Conservation (phyloP, 352 stramenopile genomes). For the Peronosclerospora sorghi region DNA sequence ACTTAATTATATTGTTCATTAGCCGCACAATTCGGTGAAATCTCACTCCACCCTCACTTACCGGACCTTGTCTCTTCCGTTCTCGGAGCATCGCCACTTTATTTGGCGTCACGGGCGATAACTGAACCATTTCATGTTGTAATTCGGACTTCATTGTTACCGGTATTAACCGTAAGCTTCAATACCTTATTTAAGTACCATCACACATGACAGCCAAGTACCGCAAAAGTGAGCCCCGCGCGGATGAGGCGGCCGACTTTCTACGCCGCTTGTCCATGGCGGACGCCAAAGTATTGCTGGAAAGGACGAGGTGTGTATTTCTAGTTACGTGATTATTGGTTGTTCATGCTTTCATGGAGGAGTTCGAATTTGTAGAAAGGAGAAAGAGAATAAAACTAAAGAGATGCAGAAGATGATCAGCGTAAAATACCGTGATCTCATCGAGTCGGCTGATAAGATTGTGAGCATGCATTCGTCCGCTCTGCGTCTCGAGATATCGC, state of each 20-base stretch:
- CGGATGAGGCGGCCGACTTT: conserved; percentile 39
- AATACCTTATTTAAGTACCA: too few relatives aligned
- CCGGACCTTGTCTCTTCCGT: background rate
- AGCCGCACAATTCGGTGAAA: too few relatives aligned
- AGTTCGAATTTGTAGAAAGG: conserved; percentile 28
- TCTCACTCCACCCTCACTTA: background rate
- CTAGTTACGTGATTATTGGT: background rate
- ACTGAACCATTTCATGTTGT: background rate
- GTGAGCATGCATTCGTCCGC: conserved; percentile 87
- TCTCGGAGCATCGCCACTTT: background rate
- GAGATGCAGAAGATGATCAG: conserved; percentile 91
- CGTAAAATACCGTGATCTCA: conserved; percentile 87
- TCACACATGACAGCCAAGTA: background rate
- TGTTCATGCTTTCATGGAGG: too few relatives aligned
- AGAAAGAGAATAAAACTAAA: conserved; percentile 81
- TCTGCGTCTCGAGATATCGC: conserved; percentile 59
- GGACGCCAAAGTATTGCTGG: conserved; percentile 74
- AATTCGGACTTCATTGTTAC: background rate
- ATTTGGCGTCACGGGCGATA: background rate
- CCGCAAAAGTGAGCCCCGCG: conserved; percentile 4
- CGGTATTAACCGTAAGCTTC: too few relatives aligned
- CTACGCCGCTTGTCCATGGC: conserved; percentile 68
- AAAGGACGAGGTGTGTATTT: conserved; percentile 47
- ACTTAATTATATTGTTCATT: too few relatives aligned
- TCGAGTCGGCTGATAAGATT: conserved; percentile 89